phyloP scores from a whole-genome alignment of 2,329 filamentous ascomycete genomes.

The Pseudocercospora vitis region DNA sequence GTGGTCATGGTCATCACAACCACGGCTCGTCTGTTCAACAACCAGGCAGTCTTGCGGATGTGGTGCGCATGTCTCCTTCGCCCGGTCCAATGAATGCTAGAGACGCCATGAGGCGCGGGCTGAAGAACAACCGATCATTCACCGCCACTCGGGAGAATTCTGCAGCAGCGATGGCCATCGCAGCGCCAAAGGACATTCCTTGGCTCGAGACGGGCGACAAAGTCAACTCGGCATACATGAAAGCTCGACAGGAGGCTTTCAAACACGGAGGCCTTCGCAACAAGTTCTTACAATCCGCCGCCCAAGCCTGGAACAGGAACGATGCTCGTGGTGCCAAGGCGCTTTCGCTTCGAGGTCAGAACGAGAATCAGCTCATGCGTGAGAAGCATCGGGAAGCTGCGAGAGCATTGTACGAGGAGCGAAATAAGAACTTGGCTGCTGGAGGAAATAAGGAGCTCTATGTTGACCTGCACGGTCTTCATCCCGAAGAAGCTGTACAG shows the following conservation, averaged over 20 bases:
- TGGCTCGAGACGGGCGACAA: conserved; percentile 93
- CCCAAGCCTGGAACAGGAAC: conserved; percentile 97
- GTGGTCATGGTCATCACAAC: conserved; percentile 68
- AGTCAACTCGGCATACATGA: conserved; percentile 91
- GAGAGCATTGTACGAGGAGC: conserved; percentile 86
- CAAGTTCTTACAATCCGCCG: conserved; percentile 94
- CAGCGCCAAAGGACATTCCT: conserved; percentile 85
- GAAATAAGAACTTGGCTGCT: conserved; percentile 67
- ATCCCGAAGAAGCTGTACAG: conserved; percentile 93
- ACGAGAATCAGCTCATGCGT: conserved; percentile 95
- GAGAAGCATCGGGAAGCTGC: conserved; percentile 95
- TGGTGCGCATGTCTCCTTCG: conserved; percentile 92
- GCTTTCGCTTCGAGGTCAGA: conserved; percentile 87
- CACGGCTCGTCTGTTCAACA: conserved; percentile 67
- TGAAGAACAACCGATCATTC: conserved; percentile 65
- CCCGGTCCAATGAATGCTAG: conserved; percentile 56
- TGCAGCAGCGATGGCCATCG: conserved; percentile 76
- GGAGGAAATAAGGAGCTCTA: conserved; percentile 68
- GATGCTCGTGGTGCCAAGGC: conserved; percentile 95
- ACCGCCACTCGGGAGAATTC: conserved; percentile 70
- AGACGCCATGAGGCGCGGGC: conserved; percentile 52
- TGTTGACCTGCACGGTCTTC: conserved; percentile 96
- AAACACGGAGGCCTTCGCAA: conserved; percentile 95
- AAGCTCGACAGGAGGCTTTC: conserved; percentile 91
- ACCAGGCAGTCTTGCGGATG: conserved; percentile 83